These are phyloP conservation scores for Xylaria sp. DNA, from an alignment of 2,329 filamentous ascomycete genomes.

Conservation along the genomic window DNA sequence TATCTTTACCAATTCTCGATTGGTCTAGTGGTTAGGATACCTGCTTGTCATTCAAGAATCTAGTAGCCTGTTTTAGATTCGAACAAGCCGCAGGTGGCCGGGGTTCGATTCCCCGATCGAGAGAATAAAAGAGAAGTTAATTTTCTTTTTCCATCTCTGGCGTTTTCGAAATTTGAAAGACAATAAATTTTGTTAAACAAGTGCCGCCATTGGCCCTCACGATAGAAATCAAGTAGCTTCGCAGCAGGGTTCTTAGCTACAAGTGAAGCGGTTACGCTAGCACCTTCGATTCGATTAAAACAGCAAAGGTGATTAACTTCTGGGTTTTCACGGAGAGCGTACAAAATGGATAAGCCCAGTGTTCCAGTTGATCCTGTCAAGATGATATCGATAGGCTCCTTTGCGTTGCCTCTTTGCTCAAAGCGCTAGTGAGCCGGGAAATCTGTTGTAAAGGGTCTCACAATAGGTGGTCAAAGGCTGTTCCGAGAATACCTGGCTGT, in stretches of 20 bases:
- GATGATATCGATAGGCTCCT: slow-evolving; percentile 28
- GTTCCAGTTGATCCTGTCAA: slow-evolving; percentile 40
- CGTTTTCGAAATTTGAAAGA: too few species aligned
- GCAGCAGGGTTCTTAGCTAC: slow-evolving; percentile 37
- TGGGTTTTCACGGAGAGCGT: slow-evolving; percentile 24
- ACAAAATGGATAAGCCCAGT: slow-evolving; percentile 35
- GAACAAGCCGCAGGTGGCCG: slow-evolving; percentile 38
- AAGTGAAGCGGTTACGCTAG: neutral
- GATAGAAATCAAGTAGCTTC: slow-evolving; percentile 42
- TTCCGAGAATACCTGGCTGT: slow-evolving; percentile 19
- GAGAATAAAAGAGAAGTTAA: too few species aligned
- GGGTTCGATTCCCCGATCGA: slow-evolving; percentile 44
- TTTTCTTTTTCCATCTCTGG: too few species aligned
- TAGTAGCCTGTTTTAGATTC: too few species aligned
- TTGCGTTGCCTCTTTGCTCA: neutral
- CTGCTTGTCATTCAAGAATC: slow-evolving; percentile 29
- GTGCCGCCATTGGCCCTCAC: slow-evolving; percentile 22
- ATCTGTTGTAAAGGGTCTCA: slow-evolving; percentile 3
- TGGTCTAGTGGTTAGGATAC: slow-evolving; percentile 31
- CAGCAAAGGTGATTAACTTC: slow-evolving; percentile 36
- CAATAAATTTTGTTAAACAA: too few species aligned
- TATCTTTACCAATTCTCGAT: too few species aligned
- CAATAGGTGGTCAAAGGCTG: slow-evolving; percentile 25
- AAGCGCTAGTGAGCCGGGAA: neutral
- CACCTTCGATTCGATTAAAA: slow-evolving; percentile 31